Conservation (phyloP, 139 green algal genomes). For the Edaphochlamys debaryana region DNA sequence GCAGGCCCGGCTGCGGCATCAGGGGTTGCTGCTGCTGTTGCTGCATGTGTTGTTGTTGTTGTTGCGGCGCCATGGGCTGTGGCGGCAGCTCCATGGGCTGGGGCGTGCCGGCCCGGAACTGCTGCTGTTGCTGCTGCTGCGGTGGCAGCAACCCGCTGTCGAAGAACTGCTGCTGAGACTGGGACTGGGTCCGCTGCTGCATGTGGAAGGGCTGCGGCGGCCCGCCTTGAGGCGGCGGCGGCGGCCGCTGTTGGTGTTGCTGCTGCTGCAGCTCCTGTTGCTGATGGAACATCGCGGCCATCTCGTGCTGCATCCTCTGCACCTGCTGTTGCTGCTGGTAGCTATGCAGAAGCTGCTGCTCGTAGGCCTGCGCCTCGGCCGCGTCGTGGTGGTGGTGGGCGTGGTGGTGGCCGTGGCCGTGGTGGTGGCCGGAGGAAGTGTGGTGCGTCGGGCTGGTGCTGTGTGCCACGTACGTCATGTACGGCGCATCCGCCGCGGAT, state of each 20-base stretch:
- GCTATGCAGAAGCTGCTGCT: too few relatives aligned
- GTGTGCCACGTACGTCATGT: not conserved
- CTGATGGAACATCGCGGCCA: too few relatives aligned
- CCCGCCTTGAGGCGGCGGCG: not conserved
- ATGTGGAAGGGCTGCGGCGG: too few relatives aligned
- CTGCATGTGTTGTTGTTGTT: not conserved
- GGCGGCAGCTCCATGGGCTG: not conserved
- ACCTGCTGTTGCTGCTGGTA: too few relatives aligned
- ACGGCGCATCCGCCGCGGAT: not conserved
- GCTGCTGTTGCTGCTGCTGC: not conserved
- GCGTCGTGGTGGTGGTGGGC: too few relatives aligned
- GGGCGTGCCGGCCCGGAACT: too few relatives aligned
- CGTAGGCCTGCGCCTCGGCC: too few relatives aligned
- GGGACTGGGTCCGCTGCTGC: not conserved
- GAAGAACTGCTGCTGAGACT: not conserved
- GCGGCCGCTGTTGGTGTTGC: not conserved
- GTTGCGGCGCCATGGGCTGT: not conserved
- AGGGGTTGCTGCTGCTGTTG: not conserved
- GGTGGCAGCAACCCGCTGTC: too few relatives aligned
- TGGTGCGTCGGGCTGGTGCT: not conserved
- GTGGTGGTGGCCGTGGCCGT: too few relatives aligned
- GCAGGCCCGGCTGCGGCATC: not conserved
- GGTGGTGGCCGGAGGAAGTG: too few relatives aligned
- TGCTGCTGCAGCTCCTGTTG: not conserved
- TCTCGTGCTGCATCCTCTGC: too few relatives aligned